These are phyloP conservation scores for Arbutus unedo DNA, from an alignment of 148 eudicot species.

Conservation along the genomic window DNA sequence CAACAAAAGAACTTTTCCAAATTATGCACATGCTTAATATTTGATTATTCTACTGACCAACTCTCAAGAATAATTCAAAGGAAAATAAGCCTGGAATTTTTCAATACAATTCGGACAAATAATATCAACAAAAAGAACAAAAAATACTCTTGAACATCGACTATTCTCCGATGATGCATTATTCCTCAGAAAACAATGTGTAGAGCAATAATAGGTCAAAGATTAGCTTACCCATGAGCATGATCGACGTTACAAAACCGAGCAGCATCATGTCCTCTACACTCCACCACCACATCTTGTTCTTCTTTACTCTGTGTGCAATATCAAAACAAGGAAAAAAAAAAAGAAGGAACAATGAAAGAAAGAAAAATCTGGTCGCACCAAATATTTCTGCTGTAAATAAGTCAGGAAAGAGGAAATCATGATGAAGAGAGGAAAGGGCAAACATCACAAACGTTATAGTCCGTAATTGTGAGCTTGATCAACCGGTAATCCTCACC, in stretches of 20 bases:
- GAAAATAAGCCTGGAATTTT: neutral
- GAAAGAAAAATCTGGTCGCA: neutral
- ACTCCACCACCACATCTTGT: conserved; percentile 72
- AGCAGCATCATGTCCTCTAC: conserved; percentile 99
- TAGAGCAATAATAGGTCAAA: neutral
- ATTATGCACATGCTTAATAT: neutral
- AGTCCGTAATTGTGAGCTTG: conserved; percentile 81
- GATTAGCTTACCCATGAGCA: conserved; percentile 81
- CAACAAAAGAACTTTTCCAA: neutral
- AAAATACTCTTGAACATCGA: neutral
- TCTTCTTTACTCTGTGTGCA: conserved; percentile 56
- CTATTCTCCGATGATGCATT: neutral
- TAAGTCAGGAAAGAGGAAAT: neutral
- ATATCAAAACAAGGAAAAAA: neutral
- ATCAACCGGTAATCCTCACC: conserved; percentile 98
- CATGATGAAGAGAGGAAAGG: neutral
- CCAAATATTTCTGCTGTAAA: neutral
- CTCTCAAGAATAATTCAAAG: neutral
- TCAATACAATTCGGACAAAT: neutral
- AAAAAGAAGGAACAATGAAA: neutral
- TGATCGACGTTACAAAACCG: conserved; percentile 68
- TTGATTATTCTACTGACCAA: neutral
- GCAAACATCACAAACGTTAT: conserved; percentile 32
- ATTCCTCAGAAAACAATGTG: neutral
- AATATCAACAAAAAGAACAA: neutral